Conservation (phyloP, 345 rosid genomes). For the Geranium brycei region DNA sequence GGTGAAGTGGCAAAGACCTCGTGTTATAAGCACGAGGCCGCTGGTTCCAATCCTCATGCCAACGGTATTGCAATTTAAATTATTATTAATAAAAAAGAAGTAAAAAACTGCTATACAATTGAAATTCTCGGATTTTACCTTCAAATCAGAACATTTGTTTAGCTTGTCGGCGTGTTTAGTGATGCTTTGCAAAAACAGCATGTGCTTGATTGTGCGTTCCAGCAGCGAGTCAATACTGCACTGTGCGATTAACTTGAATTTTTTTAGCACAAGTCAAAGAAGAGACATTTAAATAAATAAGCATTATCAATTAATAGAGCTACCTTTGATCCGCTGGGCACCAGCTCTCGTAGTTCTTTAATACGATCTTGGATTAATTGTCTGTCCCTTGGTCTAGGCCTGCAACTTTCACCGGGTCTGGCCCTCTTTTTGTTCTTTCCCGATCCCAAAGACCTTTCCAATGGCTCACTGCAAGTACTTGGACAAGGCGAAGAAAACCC, state of each 20-base stretch:
- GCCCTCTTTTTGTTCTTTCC: slow-evolving; percentile 63
- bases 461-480: slow-evolving; percentile 50
- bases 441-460: slow-evolving; percentile 48
- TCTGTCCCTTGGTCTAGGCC: slow-evolving; percentile 96
- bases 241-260: slow-evolving; percentile 34
- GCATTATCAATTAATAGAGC: slow-evolving; percentile 5
- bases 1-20: no score
- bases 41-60: no score
- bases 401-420: slow-evolving; percentile 71
- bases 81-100: no score
- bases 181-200: slow-evolving; percentile 71
- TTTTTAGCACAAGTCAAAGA: slow-evolving; percentile 16
- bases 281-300: slow-evolving; percentile 3
- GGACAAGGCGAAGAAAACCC: slow-evolving; percentile 64
- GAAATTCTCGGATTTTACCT: slow-evolving; percentile 27
- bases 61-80: no score
- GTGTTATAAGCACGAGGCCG: no score
- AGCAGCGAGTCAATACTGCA: slow-evolving; percentile 96
- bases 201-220: slow-evolving; percentile 89
- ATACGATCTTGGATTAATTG: slow-evolving; percentile 95
- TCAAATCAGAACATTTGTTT: slow-evolving; percentile 49
- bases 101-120: neutral
- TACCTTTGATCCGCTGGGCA: slow-evolving; percentile 95
- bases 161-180: slow-evolving; percentile 86
- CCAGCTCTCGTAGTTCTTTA: slow-evolving; percentile 92